These are phyloP conservation scores for Lachancea fermentati DNA, from an alignment of 805 yeast genomes.

Conservation along the genomic window DNA sequence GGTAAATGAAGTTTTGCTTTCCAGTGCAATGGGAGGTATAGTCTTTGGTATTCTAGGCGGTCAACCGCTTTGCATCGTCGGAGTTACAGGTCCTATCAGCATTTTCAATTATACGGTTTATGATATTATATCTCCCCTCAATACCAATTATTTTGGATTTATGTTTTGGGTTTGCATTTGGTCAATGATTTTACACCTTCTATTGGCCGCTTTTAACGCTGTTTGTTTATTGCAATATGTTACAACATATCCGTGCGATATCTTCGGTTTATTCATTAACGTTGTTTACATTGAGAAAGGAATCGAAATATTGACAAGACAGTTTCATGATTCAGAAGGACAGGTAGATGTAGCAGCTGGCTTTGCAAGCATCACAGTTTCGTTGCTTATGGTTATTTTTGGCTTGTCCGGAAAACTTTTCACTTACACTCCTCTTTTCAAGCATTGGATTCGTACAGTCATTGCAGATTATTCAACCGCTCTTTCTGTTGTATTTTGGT, in stretches of 20 bases:
- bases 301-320: constrained; percentile 68
- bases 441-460: constrained; percentile 54
- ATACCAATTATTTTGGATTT: constrained; percentile 68
- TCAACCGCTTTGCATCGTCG: constrained; percentile 91
- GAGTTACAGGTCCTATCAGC: constrained; percentile 94
- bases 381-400: constrained; percentile 67
- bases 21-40: constrained; percentile 84
- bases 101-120: constrained; percentile 85
- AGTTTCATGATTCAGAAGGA: constrained; percentile 44
- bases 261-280: constrained; percentile 87
- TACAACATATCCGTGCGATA: constrained; percentile 82
- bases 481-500: constrained; percentile 75
- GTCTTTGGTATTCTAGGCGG: constrained; percentile 83
- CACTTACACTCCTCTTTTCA: constrained; percentile 53
- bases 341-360: constrained; percentile 42
- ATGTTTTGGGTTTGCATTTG: constrained; percentile 96
- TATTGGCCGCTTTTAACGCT: constrained; percentile 63
- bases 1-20: constrained; percentile 78
- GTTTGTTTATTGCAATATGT: constrained; percentile 65
- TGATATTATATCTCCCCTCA: constrained; percentile 31
- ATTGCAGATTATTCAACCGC: constrained; percentile 87
- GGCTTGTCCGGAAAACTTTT: constrained; percentile 61
- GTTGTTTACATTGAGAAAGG: constrained; percentile 88
- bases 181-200: constrained; percentile 77
- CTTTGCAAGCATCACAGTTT: constrained; percentile 68